phyloP scores from a whole-genome alignment of 352 stramenopile species.

The Phytophthora europaea region DNA sequence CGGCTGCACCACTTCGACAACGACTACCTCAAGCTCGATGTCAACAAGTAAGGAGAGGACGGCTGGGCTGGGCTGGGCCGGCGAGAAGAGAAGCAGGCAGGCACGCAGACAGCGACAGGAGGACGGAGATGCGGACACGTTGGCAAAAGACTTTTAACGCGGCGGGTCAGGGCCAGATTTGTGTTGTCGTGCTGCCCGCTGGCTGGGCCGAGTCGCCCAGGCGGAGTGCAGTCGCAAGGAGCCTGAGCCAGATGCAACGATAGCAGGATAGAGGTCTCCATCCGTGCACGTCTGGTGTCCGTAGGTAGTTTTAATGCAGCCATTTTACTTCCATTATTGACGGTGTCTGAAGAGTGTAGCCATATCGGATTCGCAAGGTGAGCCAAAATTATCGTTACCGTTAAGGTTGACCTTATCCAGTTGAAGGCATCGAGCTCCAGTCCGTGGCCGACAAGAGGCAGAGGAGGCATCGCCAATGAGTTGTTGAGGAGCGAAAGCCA shows the following conservation, averaged over 20 bases:
- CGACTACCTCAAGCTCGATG: constrained; percentile 94
- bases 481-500: neutral
- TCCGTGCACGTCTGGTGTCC: constrained; percentile 22
- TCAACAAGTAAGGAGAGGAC: constrained; percentile 28
- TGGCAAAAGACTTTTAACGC: constrained; percentile 7
- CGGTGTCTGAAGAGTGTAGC: constrained; percentile 17
- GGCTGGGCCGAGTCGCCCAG: constrained; percentile 8
- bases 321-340: constrained; percentile 22
- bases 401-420: constrained; percentile 16
- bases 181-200: neutral
- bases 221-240: constrained; percentile 15
- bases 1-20: constrained; percentile 98
- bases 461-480: constrained; percentile 14
- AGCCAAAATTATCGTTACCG: constrained; percentile 33
- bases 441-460: constrained; percentile 16
- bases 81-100: constrained; percentile 5
- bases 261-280: constrained; percentile 29
- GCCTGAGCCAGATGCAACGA: constrained; percentile 8
- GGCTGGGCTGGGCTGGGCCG: neutral
- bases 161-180: neutral
- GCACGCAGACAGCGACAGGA: constrained; percentile 6
- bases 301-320: constrained; percentile 53
- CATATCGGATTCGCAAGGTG: constrained; percentile 37
- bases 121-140: neutral
- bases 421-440: neutral